Conservation (phyloP, 768 basidiomycete genomes). For the Hemileccinum rubropunctum region DNA sequence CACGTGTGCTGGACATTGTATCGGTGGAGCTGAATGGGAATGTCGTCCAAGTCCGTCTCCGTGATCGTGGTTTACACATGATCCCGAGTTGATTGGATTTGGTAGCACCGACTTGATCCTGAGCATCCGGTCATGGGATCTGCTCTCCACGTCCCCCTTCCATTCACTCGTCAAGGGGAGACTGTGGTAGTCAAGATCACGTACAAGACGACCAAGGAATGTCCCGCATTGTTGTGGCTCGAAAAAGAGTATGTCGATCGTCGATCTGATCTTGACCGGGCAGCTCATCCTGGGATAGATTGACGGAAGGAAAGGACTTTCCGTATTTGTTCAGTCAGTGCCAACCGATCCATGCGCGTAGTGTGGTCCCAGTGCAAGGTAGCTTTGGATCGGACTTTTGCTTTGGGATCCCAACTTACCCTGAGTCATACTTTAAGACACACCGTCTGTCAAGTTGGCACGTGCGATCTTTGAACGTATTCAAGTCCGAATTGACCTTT, state of each 20-base stretch:
- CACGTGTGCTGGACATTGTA: conserved; percentile 50
- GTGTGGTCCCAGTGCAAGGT: conserved; percentile 80
- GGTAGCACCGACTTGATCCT: conserved; percentile 51
- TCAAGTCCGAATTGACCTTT: not conserved
- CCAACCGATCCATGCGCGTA: conserved; percentile 87
- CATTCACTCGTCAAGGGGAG: conserved; percentile 35
- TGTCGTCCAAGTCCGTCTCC: conserved; percentile 41
- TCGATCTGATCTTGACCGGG: not conserved
- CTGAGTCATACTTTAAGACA: conserved; percentile 46
- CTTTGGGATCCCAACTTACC: not conserved
- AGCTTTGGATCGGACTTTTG: not conserved
- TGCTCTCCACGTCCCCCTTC: conserved; percentile 61
- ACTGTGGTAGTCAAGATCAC: conserved; percentile 46
- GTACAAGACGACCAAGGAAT: conserved; percentile 72
- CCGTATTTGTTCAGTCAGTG: conserved; percentile 92
- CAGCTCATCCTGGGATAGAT: conserved; percentile 37
- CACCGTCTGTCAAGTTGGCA: conserved; percentile 83
- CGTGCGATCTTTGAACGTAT: conserved; percentile 16
- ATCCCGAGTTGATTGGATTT: not conserved
- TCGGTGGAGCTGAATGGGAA: conserved; percentile 49
- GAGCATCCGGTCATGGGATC: conserved; percentile 76
- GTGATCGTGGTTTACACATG: not conserved
- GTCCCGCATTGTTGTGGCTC: conserved; percentile 86
- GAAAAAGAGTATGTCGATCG: conserved; percentile 58
- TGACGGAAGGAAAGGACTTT: conserved; percentile 82